Evolutionary conservation across 1,139 yeast genomes (phyloP).

Genomic region (Kurtzmaniella quercitrusa): DNA sequence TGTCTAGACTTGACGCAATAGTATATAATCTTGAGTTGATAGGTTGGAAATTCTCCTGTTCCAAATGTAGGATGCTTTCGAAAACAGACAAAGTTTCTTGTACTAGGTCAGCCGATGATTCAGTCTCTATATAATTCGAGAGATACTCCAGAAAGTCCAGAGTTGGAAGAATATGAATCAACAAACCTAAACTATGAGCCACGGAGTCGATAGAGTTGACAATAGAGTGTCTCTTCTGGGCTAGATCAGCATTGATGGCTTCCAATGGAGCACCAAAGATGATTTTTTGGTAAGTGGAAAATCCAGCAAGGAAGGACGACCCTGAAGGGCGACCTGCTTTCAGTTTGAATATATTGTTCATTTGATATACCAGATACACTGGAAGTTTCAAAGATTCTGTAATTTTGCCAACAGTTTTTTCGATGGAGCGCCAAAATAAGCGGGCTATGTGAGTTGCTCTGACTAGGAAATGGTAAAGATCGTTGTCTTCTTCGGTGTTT

Average conservation of each 20-base stretch:
- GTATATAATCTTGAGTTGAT: conserved; percentile 11
- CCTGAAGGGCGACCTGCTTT: not conserved
- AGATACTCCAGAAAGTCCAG: conserved; percentile 6
- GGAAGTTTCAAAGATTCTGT: conserved; percentile 5
- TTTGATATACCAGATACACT: conserved; percentile 3
- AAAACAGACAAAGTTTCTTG: not conserved
- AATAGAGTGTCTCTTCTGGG: conserved; percentile 16
- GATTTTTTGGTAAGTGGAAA: conserved; percentile 14
- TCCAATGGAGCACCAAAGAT: conserved; percentile 29
- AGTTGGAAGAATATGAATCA: conserved; percentile 24
- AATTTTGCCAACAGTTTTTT: not conserved
- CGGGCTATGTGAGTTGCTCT: not conserved
- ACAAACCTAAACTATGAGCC: conserved; percentile 27
- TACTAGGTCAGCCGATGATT: conserved; percentile 1
- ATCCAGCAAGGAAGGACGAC: not conserved
- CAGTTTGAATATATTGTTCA: conserved; percentile 10
- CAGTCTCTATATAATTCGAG: not conserved
- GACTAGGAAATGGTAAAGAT: not conserved
- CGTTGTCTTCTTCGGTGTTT: conserved; percentile 7
- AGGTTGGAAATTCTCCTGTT: conserved; percentile 1
- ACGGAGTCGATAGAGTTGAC: conserved; percentile 17
- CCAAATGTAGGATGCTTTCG: conserved; percentile 1
- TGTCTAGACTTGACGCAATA: conserved; percentile 9
- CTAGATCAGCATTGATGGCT: conserved; percentile 22
- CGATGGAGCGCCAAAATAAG: not conserved